Conservation (phyloP, 2,329 filamentous ascomycete species). For the Xylaria sp. region DNA sequence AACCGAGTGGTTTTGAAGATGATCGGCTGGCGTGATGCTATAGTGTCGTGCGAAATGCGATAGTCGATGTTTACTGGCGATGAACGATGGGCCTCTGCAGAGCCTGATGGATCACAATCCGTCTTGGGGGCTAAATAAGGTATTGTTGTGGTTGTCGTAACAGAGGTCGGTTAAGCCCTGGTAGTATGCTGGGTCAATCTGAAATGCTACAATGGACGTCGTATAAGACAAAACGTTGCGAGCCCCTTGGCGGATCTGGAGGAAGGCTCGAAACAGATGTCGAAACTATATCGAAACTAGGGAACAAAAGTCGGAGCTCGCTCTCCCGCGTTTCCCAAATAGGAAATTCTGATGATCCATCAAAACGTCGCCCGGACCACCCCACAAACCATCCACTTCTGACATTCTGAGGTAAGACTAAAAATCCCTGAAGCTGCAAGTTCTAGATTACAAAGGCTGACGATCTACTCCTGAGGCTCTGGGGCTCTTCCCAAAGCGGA, state of each 20-base stretch:
- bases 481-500: constrained; percentile 10
- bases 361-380: not conserved
- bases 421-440: not conserved
- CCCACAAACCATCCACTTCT: too few relatives aligned
- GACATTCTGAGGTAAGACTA: not conserved
- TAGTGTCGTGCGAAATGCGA: not conserved
- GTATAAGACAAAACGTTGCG: constrained; percentile 2
- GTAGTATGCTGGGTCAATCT: not conserved
- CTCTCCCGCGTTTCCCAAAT: constrained; percentile 10
- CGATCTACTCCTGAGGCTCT: not conserved
- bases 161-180: not conserved
- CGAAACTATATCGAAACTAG: not conserved
- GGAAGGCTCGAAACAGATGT: constrained; percentile 6
- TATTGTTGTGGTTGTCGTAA: not conserved
- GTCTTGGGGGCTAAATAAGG: not conserved
- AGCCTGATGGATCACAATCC: not conserved
- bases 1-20: not conserved
- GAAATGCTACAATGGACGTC: not conserved
- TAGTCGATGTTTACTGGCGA: not conserved
- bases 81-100: not conserved
- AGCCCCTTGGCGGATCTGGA: not conserved
- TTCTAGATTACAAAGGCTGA: not conserved
- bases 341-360: constrained; percentile 31
- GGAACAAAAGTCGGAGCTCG: too few relatives aligned
- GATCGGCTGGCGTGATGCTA: not conserved